Conservation (phyloP, 2,329 filamentous ascomycete species). For the Fusarium sp. region DNA sequence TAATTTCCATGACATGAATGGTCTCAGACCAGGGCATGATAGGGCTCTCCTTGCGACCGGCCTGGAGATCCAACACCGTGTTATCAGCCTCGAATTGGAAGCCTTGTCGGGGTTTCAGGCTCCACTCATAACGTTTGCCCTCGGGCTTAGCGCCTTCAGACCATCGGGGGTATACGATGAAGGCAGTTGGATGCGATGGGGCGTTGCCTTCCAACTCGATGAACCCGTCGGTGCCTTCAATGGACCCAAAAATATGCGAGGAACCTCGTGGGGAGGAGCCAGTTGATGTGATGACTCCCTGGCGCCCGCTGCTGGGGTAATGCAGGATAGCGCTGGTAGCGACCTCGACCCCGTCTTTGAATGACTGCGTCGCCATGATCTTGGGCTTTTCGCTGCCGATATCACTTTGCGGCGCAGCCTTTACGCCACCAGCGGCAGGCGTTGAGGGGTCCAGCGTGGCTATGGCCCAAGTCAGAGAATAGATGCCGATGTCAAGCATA, state of each 20-base stretch:
- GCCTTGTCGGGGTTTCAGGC: constrained; percentile 67
- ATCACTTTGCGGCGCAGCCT: neutral
- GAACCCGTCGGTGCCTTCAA: neutral
- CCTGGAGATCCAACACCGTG: constrained; percentile 67
- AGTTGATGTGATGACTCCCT: neutral
- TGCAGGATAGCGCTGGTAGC: neutral
- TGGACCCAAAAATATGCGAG: neutral
- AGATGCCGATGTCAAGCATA: constrained; percentile 33
- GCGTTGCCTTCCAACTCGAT: constrained; percentile 1
- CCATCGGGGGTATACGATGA: neutral
- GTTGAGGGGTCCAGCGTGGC: neutral
- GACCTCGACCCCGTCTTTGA: neutral
- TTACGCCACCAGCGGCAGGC: neutral
- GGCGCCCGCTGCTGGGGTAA: neutral
- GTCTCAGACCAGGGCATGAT: constrained; percentile 78
- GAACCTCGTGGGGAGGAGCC: neutral
- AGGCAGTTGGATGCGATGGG: constrained; percentile 1
- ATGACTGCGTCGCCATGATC: neutral
- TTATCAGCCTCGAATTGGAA: constrained; percentile 92
- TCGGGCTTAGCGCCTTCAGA: neutral
- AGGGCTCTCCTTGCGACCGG: constrained; percentile 73
- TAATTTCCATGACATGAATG: constrained; percentile 80
- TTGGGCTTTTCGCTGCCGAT: neutral
- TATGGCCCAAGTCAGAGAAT: constrained; percentile 47
- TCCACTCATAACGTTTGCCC: constrained; percentile 50